Evolutionary conservation across 2,329 filamentous ascomycete genomes (phyloP).

Genomic region (Penicillium sp.): DNA sequence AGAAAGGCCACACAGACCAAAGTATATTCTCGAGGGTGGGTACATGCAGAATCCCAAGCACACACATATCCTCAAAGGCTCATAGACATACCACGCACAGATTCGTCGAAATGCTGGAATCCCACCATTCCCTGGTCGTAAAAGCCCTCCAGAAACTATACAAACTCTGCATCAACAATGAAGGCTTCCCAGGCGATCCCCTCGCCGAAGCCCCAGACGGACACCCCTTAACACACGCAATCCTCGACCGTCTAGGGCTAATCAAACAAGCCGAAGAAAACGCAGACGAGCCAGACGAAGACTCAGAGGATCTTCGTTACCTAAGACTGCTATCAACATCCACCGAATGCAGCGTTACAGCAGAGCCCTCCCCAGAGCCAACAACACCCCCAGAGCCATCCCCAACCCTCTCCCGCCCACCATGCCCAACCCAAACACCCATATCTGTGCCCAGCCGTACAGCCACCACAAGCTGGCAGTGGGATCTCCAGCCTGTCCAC

Average conservation of each 20-base stretch:
- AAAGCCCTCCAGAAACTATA: constrained; percentile 44
- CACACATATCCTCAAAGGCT: background rate
- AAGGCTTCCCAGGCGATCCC: constrained; percentile 44
- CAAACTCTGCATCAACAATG: constrained; percentile 42
- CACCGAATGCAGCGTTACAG: constrained; percentile 37
- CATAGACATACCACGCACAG: constrained; percentile 20
- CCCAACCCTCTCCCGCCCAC: constrained; percentile 20
- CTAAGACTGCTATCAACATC: constrained; percentile 37
- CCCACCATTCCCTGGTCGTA: constrained; percentile 43
- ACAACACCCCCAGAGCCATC: constrained; percentile 34
- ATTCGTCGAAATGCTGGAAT: constrained; percentile 47
- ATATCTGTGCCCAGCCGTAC: constrained; percentile 5
- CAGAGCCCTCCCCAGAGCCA: constrained; percentile 41
- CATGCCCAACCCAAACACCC: constrained; percentile 16
- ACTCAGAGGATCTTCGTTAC: constrained; percentile 38
- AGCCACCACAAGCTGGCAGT: constrained; percentile 24
- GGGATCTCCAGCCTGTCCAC: constrained; percentile 28
- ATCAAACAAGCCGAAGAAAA: constrained; percentile 46
- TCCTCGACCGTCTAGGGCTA: constrained; percentile 42
- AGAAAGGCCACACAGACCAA: constrained; percentile 46
- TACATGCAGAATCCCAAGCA: background rate
- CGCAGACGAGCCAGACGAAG: constrained; percentile 35
- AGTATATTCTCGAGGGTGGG: constrained; percentile 45
- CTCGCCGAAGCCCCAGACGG: constrained; percentile 41
- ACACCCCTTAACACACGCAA: constrained; percentile 43